A percentile compares a stretch with the other conserved stretches of the same genome.
Evolutionary conservation across 768 basidiomycete species (phyloP).

Genomic region (Ramaria sp.): DNA sequence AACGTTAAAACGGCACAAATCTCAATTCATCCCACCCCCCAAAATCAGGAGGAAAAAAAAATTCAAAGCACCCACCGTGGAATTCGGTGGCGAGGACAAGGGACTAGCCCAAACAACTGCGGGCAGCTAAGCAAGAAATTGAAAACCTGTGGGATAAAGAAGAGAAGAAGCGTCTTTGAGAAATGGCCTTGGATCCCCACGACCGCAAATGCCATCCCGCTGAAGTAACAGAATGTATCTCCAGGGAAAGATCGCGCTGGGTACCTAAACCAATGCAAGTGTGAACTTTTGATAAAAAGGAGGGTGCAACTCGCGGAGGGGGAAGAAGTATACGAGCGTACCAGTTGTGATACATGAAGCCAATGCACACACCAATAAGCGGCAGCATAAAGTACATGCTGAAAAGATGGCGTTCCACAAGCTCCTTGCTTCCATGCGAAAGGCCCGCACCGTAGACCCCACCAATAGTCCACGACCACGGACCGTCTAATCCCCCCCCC

Average conservation of each 20-base stretch:
- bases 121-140: slow-evolving; percentile 93
- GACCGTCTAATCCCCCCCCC: slow-evolving; percentile 32
- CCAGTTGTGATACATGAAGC: slow-evolving; percentile 96
- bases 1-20: no score
- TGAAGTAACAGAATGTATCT: slow-evolving; percentile 94
- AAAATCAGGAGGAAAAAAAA: no score
- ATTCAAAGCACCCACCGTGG: slow-evolving; percentile 53
- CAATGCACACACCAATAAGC: slow-evolving; percentile 79
- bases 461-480: slow-evolving; percentile 39
- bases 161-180: slow-evolving; percentile 89
- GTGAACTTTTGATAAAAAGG: background rate
- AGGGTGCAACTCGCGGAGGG: background rate
- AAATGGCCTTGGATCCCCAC: slow-evolving; percentile 97
- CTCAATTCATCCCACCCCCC: no score
- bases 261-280: slow-evolving; percentile 73
- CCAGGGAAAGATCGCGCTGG: slow-evolving; percentile 92
- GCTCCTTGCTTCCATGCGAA: slow-evolving; percentile 73
- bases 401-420: slow-evolving; percentile 90
- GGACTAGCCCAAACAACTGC: slow-evolving; percentile 87
- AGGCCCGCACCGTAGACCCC: slow-evolving; percentile 78
- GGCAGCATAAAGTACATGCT: slow-evolving; percentile 97
- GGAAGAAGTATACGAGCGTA: slow-evolving; percentile 25
- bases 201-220: slow-evolving; percentile 98
- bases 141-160: slow-evolving; percentile 97
- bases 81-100: slow-evolving; percentile 89